Evolutionary conservation across 2,329 filamentous ascomycete genomes (phyloP), one percentile per base, ranked within the genome.

Genomic region (Aspergillus flavus): DNA sequence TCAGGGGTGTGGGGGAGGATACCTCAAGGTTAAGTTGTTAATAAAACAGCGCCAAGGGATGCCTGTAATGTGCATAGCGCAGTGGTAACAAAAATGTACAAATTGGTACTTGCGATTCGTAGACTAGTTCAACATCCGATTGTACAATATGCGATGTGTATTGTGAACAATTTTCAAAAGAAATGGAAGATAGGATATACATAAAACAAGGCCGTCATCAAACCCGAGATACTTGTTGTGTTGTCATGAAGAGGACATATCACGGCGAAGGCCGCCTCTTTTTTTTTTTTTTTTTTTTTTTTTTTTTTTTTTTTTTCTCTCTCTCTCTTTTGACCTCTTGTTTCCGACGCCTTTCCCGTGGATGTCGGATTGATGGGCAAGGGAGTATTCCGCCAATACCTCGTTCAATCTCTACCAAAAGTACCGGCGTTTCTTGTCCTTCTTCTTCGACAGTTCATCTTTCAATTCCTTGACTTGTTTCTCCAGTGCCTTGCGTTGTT

Each of bases 381-480:
- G 16, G 7, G 6, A 16, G 26, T 28, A 52, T 30, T 32, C 28
- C 6, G 9, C 28, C 16, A 12, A 23, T 26, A 34, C 21, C 16
- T 39, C 6, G 5, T 16, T 2, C 34, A 16, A 39, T 12, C 48
- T 21, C 36, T 54, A 55, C 58, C 58, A 45, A 26, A 56, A 60
- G 63, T 58, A 59, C 61, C 55, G 66, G 61, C 23, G 57, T 32
- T 55, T 55, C 52, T 41, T 55, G 16, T 55, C 52, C 32, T 55
- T 55, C 34, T 55, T 55, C 32, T 36, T 55, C 5, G 34, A 21
- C 9, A 55, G 32, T 11, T 55, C 52, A 14, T 55, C 32, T 5
- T 55, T 55, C 32, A 55, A 26, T 4, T 55, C 52, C 14, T 55
- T 55, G 21, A 55, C 21, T 39, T 55, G 30, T 39, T 55, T 39